phyloP scores from a whole-genome alignment of 2,329 filamentous ascomycete genomes.

The Arthroderma sp. region DNA sequence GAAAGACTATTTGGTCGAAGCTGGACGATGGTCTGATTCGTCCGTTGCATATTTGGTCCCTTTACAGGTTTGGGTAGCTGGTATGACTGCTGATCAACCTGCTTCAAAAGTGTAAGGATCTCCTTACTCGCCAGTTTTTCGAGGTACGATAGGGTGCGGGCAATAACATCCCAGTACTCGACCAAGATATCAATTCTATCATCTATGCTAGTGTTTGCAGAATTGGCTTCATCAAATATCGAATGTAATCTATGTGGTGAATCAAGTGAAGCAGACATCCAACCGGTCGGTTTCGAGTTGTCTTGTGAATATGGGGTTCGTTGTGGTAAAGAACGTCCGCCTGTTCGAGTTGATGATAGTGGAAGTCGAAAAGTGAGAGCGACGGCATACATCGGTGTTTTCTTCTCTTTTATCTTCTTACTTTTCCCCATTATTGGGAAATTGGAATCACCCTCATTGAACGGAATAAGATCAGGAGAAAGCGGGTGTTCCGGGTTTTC shows the following conservation, averaged over 20 bases:
- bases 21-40: conserved; percentile 36
- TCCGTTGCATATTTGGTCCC: conserved; percentile 35
- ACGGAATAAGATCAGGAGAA: conserved; percentile 21
- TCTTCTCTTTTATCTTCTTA: conserved; percentile 37
- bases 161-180: conserved; percentile 47
- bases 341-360: conserved; percentile 19
- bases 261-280: conserved; percentile 29
- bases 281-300: conserved; percentile 12
- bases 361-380: conserved; percentile 44
- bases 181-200: conserved; percentile 43
- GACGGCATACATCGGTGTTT: conserved; percentile 47
- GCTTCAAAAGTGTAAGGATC: conserved; percentile 38
- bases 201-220: conserved; percentile 37
- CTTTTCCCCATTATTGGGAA: conserved; percentile 28
- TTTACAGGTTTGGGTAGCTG: conserved; percentile 32
- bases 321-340: conserved; percentile 23
- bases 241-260: conserved; percentile 28
- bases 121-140: conserved; percentile 40
- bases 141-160: conserved; percentile 40
- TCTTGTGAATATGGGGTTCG: conserved; percentile 22
- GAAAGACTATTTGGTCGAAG: conserved; percentile 37
- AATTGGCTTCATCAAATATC: conserved; percentile 27
- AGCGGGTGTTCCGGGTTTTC: conserved; percentile 22
- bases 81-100: conserved; percentile 29
- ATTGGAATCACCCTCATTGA: conserved; percentile 24